phyloP scores from a whole-genome alignment of 306 rosid species.

The Gleditsia sinensis region DNA sequence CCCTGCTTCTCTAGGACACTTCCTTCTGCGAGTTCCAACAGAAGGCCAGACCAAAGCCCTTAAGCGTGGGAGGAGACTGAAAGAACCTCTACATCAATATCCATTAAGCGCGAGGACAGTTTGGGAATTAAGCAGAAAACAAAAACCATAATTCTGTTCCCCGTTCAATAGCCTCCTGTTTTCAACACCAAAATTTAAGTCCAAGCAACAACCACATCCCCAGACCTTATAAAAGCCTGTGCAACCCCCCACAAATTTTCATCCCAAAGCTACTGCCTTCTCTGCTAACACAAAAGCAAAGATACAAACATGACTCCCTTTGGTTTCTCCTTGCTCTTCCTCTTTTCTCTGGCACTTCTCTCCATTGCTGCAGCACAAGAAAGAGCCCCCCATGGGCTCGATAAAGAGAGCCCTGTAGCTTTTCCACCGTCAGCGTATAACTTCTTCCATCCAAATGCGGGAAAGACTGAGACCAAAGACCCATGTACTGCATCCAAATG shows the following conservation, averaged over 20 bases:
- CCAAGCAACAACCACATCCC: slow-evolving; percentile 64
- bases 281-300: slow-evolving; percentile 8
- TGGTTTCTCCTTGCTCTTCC: slow-evolving; percentile 44
- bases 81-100: not conserved
- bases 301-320: slow-evolving; percentile 42
- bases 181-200: slow-evolving; percentile 50
- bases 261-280: slow-evolving; percentile 25
- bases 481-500: slow-evolving; percentile 63
- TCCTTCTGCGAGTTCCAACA: not conserved
- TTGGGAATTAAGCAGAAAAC: slow-evolving; percentile 27
- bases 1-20: not conserved
- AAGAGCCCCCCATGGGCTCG: slow-evolving; percentile 90
- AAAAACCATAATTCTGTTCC: slow-evolving; percentile 64
- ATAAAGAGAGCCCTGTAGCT: slow-evolving; percentile 53
- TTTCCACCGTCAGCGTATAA: slow-evolving; percentile 81
- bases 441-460: slow-evolving; percentile 76
- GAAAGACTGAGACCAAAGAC: slow-evolving; percentile 41
- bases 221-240: slow-evolving; percentile 62
- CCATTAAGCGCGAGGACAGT: slow-evolving; percentile 13
- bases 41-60: not conserved
- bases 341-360: slow-evolving; percentile 50
- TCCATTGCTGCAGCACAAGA: slow-evolving; percentile 58
- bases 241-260: slow-evolving; percentile 35
- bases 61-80: not conserved
- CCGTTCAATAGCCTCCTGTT: slow-evolving; percentile 41